A percentile compares a stretch with the other conserved stretches of the same genome.
Conservation (phyloP, 2,329 filamentous ascomycete genomes). For the Stagonosporopsis cucurbitacearum region DNA sequence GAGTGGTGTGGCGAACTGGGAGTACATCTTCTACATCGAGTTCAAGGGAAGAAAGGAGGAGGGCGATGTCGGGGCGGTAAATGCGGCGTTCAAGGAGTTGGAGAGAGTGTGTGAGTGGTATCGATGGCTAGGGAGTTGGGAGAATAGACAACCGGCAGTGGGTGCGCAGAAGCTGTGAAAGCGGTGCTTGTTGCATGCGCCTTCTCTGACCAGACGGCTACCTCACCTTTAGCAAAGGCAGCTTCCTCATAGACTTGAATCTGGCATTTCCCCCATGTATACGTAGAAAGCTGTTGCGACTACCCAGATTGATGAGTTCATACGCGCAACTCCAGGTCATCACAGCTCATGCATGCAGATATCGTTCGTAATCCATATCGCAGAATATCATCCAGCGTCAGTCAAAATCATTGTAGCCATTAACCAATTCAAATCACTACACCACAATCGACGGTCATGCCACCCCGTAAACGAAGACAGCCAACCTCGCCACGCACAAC, state of each 20-base stretch:
- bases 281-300: background rate
- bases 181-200: background rate
- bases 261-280: background rate
- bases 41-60: conserved; percentile 73
- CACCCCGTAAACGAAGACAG: background rate
- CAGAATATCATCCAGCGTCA: background rate
- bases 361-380: too few species aligned
- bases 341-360: too few species aligned
- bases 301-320: background rate
- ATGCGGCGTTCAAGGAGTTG: conserved; percentile 66
- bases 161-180: background rate
- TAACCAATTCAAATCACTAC: background rate
- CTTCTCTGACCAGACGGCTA: background rate
- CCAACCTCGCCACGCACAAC: background rate
- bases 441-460: background rate
- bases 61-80: conserved; percentile 63
- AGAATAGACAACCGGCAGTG: conserved; percentile 1
- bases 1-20: conserved; percentile 75
- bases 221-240: background rate
- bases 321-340: background rate
- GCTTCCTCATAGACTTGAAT: background rate
- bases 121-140: conserved; percentile 75
- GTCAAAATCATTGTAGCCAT: background rate
- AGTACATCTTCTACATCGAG: conserved; percentile 96
- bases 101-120: conserved; percentile 64